A percentile compares a stretch with the other conserved stretches of the same genome.
phyloP scores from a whole-genome alignment of 345 rosid species.

The Fremontodendron californicum region DNA sequence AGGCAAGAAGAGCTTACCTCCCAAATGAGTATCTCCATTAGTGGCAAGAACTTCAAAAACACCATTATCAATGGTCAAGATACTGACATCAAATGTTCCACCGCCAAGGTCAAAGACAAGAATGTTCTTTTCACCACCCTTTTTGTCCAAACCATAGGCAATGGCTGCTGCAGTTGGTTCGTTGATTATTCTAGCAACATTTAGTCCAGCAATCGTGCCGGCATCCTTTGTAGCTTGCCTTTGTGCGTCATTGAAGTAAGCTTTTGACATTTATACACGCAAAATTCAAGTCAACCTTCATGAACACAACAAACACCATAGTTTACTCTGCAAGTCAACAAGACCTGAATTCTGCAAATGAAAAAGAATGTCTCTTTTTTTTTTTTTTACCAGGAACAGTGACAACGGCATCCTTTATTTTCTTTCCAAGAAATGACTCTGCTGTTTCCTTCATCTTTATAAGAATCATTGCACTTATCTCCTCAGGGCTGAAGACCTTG shows the following conservation, averaged over 20 bases:
- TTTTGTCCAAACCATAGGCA: slow-evolving; percentile 4
- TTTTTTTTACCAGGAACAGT: not conserved
- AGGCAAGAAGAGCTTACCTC: not conserved
- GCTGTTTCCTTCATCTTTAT: not conserved
- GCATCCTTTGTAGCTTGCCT: not conserved
- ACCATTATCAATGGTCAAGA: not conserved
- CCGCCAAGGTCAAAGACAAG: not conserved
- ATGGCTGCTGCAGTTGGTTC: not conserved
- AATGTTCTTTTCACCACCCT: not conserved
- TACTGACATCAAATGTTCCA: not conserved
- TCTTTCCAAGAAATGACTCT: not conserved
- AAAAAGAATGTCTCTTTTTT: not conserved
- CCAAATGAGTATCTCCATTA: not conserved
- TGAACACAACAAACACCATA: not conserved
- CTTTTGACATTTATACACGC: not conserved
- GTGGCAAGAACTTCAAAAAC: not conserved
- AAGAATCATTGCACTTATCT: not conserved
- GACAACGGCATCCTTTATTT: not conserved
- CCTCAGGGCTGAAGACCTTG: not conserved
- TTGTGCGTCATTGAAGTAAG: slow-evolving; percentile 5
- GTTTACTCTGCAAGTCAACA: not conserved
- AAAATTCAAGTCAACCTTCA: not conserved
- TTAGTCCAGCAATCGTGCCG: not conserved
- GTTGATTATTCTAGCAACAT: not conserved
- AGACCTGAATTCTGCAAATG: not conserved